Conservation (phyloP, 805 yeast species). For the Ogataea siamensis region DNA sequence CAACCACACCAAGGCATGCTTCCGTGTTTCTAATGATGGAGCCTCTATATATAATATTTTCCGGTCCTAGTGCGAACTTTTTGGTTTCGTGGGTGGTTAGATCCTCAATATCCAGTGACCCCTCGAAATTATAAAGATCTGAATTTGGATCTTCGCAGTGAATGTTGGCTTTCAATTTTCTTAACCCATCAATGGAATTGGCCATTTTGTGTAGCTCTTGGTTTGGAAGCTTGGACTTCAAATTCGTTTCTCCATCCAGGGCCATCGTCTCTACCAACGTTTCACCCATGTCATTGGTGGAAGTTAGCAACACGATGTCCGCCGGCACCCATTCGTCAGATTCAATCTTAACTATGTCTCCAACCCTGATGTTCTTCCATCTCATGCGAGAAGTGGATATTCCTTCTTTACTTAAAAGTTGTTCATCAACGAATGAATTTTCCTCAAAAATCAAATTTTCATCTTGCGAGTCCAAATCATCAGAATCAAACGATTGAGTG, state of each 20-base stretch:
- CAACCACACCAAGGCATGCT: conserved; percentile 70
- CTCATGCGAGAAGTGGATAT: conserved; percentile 25
- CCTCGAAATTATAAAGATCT: conserved; percentile 91
- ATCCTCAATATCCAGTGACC: conserved; percentile 47
- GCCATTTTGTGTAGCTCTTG: conserved; percentile 55
- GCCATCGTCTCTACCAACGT: conserved; percentile 94
- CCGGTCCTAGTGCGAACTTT: conserved; percentile 66
- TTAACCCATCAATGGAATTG: conserved; percentile 49
- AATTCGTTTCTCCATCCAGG: conserved; percentile 93
- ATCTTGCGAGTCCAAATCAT: conserved; percentile 20
- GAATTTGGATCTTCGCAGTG: conserved; percentile 88
- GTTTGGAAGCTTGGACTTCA: conserved; percentile 72
- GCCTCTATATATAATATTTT: conserved; percentile 88
- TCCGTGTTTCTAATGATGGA: conserved; percentile 83
- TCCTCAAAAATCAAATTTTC: conserved; percentile 13
- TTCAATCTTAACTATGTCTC: conserved; percentile 70
- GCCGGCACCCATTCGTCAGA: conserved; percentile 96
- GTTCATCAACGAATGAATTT: conserved; percentile 28
- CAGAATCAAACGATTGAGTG: conserved; percentile 25
- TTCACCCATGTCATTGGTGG: conserved; percentile 61
- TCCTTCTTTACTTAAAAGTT: conserved; percentile 18
- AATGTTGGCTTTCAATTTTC: conserved; percentile 49
- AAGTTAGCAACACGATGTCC: conserved; percentile 71
- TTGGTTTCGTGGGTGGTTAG: conserved; percentile 29
- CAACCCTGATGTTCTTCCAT: conserved; percentile 87